phyloP scores from a whole-genome alignment of 208 protist species.

The Trypanosomatidae sp. region DNA sequence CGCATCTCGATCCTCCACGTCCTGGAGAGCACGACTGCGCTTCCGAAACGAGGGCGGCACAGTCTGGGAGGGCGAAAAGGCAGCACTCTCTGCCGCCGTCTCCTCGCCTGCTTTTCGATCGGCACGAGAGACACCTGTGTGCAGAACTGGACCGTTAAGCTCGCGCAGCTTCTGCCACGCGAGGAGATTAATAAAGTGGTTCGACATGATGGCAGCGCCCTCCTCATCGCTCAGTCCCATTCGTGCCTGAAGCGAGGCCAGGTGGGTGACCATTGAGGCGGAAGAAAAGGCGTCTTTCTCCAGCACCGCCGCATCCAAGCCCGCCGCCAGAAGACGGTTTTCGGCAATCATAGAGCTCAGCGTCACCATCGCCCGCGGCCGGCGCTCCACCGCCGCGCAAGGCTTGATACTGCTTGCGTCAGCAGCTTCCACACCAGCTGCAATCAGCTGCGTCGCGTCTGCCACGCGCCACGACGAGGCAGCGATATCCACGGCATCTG shows the following conservation, averaged over 20 bases:
- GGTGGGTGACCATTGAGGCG: conserved; percentile 53
- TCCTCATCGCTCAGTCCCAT: conserved; percentile 52
- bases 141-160: conserved; percentile 36
- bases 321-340: conserved; percentile 57
- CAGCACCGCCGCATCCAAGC: conserved; percentile 52
- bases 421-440: conserved; percentile 14
- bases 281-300: conserved; percentile 63
- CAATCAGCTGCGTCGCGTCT: conserved; percentile 38
- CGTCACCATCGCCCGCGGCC: conserved; percentile 29
- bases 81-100: too few species aligned
- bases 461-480: conserved; percentile 76
- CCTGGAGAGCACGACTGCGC: conserved; percentile 3
- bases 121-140: neutral
- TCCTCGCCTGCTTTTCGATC: neutral
- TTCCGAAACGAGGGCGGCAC: conserved; percentile 10
- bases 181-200: conserved; percentile 89
- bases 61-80: neutral
- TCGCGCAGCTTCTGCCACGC: conserved; percentile 77
- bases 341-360: conserved; percentile 68
- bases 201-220: conserved; percentile 66
- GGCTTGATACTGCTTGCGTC: neutral
- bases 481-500: conserved; percentile 67
- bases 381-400: conserved; percentile 1
- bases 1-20: neutral
- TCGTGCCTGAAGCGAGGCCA: conserved; percentile 40